Evolutionary conservation across 2,329 filamentous ascomycete species (phyloP), one percentile per base, ranked within the genome.

Genomic region (Penicillium aurantiogriseum): DNA sequence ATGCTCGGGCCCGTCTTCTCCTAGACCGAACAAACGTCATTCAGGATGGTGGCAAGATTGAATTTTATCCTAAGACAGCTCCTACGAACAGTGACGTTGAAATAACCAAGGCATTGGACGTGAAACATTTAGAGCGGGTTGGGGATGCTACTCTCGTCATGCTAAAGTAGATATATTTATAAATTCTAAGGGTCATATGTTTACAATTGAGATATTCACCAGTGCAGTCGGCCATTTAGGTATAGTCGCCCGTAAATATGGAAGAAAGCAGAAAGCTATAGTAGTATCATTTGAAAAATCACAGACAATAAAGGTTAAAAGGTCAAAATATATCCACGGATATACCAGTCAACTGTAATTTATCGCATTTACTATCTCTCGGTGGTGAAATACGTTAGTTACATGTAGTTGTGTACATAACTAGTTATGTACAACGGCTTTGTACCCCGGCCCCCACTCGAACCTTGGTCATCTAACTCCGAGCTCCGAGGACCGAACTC

Each of bases 1-100:
- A 92, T 72, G 71, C 96, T 17, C 82, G 94, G 33, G 91, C 92
- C 4, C 82, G 88, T 68, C 88, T 86, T 11, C 77, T 89, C 60
- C 95, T 96, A 66, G 94, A 97, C 72, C 85, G 94, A 48, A 84
- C 81, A 11, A 89, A 91, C 0, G 79, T 93, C 55, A 82, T 97
- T 45, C 79, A 83, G 54, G 74, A 80, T 0, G 86, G 81, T 6
- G 92, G 91, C 0, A 81, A 81, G 67, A 75, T 92, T 40, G 79
- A 89, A 40, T 91, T 89, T 71, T 93, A 94, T 68, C 81, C 81
- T 5, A 60, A 57, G n/a, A 44, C 58, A 1, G 38, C 57, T 1
- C 39, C 57, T 0, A 42, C 36, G 11, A 42, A 58, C 21, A 55
- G 52, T 5, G 45, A 60, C 10, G 46, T 60, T 40, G 54, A 55